These are phyloP conservation scores for Adansonia digitata DNA, from an alignment of 345 rosid species.

Conservation along the genomic window DNA sequence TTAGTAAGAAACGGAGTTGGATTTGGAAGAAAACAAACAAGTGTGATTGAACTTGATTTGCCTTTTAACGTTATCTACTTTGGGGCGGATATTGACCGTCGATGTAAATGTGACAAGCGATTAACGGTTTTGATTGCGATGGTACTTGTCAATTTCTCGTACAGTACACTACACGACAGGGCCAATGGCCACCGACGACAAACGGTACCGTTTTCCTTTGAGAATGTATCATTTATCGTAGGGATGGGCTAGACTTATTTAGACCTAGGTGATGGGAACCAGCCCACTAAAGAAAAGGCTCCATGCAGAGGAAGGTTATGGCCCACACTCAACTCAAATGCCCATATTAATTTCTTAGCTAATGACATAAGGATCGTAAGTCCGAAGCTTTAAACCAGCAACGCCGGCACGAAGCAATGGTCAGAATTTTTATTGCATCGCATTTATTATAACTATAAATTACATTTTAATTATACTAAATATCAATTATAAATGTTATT, in stretches of 20 bases:
- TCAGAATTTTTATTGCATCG: no score
- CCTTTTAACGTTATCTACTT: neutral
- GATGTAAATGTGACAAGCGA: neutral
- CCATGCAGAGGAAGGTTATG: neutral
- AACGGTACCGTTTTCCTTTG: neutral
- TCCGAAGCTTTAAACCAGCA: conserved; percentile 29
- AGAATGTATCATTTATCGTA: no score
- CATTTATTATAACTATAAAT: no score
- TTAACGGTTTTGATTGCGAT: neutral
- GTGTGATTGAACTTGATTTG: neutral
- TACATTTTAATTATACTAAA: no score
- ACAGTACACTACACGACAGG: no score
- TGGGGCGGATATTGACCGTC: neutral
- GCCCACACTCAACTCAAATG: neutral
- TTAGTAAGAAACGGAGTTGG: neutral
- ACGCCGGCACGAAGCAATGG: neutral
- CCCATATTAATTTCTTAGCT: neutral
- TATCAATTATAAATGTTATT: no score
- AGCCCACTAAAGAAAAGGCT: neutral
- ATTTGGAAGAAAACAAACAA: neutral
- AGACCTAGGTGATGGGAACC: neutral
- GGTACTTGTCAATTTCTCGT: neutral
- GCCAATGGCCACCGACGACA: neutral
- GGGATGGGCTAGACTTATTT: neutral
- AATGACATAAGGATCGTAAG: conserved; percentile 14